Evolutionary conservation across 495 filamentous ascomycete genomes (phyloP).

Genomic region (Neohortaea acidophila): DNA sequence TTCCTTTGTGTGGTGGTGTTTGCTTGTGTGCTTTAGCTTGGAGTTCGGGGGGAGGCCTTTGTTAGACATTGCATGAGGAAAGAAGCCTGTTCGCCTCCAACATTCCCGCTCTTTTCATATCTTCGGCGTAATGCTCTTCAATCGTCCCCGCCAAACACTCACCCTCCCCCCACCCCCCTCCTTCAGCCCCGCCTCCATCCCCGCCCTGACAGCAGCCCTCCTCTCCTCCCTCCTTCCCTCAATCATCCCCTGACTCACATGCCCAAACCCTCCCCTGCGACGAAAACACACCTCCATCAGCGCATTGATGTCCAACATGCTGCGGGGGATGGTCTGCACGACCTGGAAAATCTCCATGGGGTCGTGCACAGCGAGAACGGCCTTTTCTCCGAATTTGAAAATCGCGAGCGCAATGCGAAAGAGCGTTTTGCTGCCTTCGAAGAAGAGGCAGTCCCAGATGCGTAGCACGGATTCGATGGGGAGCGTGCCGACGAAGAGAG

Average conservation of each 20-base stretch:
- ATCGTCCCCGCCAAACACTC: conserved; percentile 14
- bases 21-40: too few species aligned
- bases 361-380: conserved; percentile 67
- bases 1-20: too few species aligned
- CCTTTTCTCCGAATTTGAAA: conserved; percentile 76
- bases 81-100: too few species aligned
- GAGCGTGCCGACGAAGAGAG: conserved; percentile 78
- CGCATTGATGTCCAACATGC: conserved; percentile 61
- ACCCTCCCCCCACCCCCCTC: conserved; percentile 5
- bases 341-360: conserved; percentile 95
- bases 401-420: conserved; percentile 84
- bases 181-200: conserved; percentile 3
- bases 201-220: conserved; percentile 24
- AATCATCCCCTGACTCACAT: conserved; percentile 52
- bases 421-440: conserved; percentile 88
- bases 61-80: too few species aligned
- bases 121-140: too few species aligned
- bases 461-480: conserved; percentile 81
- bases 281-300: conserved; percentile 66
- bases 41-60: too few species aligned
- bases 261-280: conserved; percentile 61
- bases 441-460: conserved; percentile 93
- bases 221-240: conserved; percentile 47
- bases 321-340: conserved; percentile 76
- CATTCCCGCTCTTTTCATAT: too few species aligned